Evolutionary conservation across 192 early-diverging fungal species (phyloP), one percentile per base, ranked within the genome.

Genomic region (Coemansia sp.): DNA sequence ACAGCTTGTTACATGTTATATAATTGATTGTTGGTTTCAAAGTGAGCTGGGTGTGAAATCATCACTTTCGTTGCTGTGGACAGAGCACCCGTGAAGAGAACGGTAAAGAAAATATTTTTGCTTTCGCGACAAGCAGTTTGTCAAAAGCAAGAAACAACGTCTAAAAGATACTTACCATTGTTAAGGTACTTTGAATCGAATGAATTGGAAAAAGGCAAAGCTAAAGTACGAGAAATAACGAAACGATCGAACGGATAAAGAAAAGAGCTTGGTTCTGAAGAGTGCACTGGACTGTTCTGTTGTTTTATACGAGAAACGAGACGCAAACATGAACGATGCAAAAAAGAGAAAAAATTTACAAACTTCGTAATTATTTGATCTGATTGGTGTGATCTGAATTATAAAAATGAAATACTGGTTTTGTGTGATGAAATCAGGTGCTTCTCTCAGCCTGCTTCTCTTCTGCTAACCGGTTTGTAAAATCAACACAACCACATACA

Each of bases 21-120:
- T 45, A 54, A 50, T 72, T 72, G 50, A 58, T 67, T 67, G 57
- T 62, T 52, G 58, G 59, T 61, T 61, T 75, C 72, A 62, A 68
- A 75, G 67, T 75, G 72, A 75, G 72, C 72, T 75, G 72, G 72
- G 72, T 72, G 72, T 75, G 72, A 75, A 74, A 61, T 75, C 72
- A 75, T 75, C 72, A 75, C 47, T 30, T 58, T 53, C 33, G 48
- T 28, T 48, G 27, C 38, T 0, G 5, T 11, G 34, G 25, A 47
- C 20, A 29, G n/a, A 40, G 41, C 19, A 38, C 6, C 6, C n/a
- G n/a, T n/a, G n/a, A n/a, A n/a, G n/a, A 13, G 17, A 44, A 22
- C 6, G 9, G 27, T 55, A 48, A 48, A 9, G 6, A 48, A 14
- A 2, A 23, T 48, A 25, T 54, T n/a, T n/a, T n/a, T n/a, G n/a